Evolutionary conservation across 805 yeast genomes (phyloP).

Genomic region (Blastobotrys muscicola): DNA sequence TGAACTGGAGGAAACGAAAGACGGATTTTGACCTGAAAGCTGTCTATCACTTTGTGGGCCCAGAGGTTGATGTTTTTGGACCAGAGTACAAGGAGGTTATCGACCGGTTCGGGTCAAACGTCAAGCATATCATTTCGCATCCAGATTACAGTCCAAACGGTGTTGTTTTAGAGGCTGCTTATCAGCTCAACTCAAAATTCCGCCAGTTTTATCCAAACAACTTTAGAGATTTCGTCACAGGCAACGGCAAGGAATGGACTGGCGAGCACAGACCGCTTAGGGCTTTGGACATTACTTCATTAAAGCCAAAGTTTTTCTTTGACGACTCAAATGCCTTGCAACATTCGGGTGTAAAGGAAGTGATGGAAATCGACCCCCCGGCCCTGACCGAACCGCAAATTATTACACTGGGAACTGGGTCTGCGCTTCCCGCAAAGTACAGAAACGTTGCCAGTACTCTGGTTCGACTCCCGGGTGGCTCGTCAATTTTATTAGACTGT

Average conservation of each 20-base stretch:
- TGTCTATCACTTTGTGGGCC: constrained; percentile 74
- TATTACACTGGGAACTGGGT: constrained; percentile 84
- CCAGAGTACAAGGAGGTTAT: constrained; percentile 39
- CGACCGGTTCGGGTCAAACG: constrained; percentile 37
- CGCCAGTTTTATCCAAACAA: constrained; percentile 22
- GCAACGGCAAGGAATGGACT: constrained; percentile 9
- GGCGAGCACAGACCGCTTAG: not conserved
- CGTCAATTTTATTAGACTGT: constrained; percentile 63
- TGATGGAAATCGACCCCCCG: not conserved
- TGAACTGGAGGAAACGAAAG: not conserved
- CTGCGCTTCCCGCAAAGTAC: constrained; percentile 75
- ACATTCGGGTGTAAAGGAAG: too few relatives aligned
- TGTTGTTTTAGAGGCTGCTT: constrained; percentile 48
- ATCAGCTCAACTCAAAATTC: constrained; percentile 26
- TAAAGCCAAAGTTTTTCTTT: constrained; percentile 2
- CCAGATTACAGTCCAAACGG: constrained; percentile 51
- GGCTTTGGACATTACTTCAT: constrained; percentile 4
- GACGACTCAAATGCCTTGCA: not conserved
- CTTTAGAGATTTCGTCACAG: constrained; percentile 17
- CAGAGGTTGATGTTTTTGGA: constrained; percentile 40
- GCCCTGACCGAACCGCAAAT: constrained; percentile 35
- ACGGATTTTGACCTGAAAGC: constrained; percentile 29
- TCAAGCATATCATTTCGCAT: constrained; percentile 66
- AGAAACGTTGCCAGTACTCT: constrained; percentile 80
- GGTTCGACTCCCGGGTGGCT: constrained; percentile 50